Evolutionary conservation across 768 basidiomycete genomes (phyloP), one percentile per base, ranked within the genome.

Genomic region (Russula sp.): DNA sequence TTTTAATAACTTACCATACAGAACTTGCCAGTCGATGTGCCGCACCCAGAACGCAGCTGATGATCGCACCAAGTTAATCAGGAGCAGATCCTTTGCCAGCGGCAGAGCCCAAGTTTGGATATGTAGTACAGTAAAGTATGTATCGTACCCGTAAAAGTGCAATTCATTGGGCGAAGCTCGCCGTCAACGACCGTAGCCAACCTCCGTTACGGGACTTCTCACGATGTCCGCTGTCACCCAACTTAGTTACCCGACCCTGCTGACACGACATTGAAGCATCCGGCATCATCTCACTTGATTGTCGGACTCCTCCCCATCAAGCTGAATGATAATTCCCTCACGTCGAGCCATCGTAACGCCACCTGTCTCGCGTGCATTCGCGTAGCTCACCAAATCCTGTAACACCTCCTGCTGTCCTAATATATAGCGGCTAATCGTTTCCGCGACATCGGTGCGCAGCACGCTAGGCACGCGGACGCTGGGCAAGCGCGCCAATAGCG

Each of bases 391-490:
- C 2, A 89, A 69, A 0, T 82, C 83, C 32, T 74, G 55, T 4
- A 69, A 45, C 32, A 69, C 64, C 14, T 55, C 61, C 2, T 45
- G 10, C 52, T 69, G 68, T 4, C 75, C 75, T 75, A 84, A 77
- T 8, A 90, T 70, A 67, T 94, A 94, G 64, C 86, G 76, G 37
- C 75, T 73, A 55, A 88, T 76, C 90, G 94, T 94, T 55, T 67
- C 55, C 40, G 73, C 73, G 1, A 94, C 86, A 11, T 86, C 82
- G 4, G 78, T 76, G 44, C 90, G 78, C 48, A 84, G 69, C 2
- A 57, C 60, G 35, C 59, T 68, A n/a, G 61, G 61, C 4, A 53
- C 62, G 6, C 53, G 35, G 11, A 11, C 35, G 31, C 35, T 48
- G 16, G 86, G 85, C 16, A 90, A 76, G 2, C 77, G 78, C 16